Evolutionary conservation across 805 yeast species (phyloP), one percentile per base, ranked within the genome.

Genomic region (Candida saitoana): DNA sequence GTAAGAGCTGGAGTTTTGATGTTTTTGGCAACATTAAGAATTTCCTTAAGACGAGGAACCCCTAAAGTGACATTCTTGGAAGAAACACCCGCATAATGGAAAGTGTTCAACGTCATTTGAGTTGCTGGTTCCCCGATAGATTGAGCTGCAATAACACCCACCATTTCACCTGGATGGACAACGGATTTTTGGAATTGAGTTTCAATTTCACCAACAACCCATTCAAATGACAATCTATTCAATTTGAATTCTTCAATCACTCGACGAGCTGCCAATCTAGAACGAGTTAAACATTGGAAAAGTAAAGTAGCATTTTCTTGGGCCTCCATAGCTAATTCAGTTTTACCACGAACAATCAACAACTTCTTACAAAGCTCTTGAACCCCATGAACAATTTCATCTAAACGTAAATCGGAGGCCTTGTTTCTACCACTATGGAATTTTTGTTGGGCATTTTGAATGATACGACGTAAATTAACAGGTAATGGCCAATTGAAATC

Each of bases 1-100:
- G 96, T 89, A 60, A 91, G 74, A 11, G 96, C 95, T n/a, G 99
- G 99, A n/a, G 99, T 93, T 69, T 91, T 93, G 76, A 93, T 90
- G 57, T 87, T 91, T 72, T 93, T 93, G 8, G 99, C 99, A 50
- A 93, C 99, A 63, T 91, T 91, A 66, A 93, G 78, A 79, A 93
- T 93, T 73, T 90, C 98, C 79, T 90, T 90, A 65, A 90, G 77
- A 77, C 97, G 95, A 46, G 97, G 97, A 60, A 89, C 96, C 80
- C 96, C 96, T 50, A 91, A 79, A 3, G 96, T 89, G 49, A 89
- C 96, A 64, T 89, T 89, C 82, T 88, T 89, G 3, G 96, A 87
- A 25, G 96, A 89, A 46, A 89, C 96, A 83, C 96, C 96, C 14
- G 96, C 96, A 73, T 87, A 89, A 73, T 89, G 96, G 90, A 89